Conservation (phyloP, 768 basidiomycete species). For the Dentipellis sp. region DNA sequence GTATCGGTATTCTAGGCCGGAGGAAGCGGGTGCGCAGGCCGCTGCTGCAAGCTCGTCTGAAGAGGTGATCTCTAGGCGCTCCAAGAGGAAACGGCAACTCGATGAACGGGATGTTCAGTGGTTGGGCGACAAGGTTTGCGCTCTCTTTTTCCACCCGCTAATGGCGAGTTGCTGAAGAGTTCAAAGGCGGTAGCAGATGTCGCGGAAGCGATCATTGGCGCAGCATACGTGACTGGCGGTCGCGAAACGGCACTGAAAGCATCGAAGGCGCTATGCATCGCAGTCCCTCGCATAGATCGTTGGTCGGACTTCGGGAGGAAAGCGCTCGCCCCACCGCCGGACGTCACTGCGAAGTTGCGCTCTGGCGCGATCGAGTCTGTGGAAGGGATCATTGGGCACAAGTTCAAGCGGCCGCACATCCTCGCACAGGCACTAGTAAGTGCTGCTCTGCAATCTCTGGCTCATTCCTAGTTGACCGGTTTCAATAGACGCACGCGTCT, state of each 20-base stretch:
- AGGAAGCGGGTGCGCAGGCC: too few relatives aligned
- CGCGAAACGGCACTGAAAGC: slow-evolving; percentile 54
- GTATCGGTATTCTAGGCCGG: too few relatives aligned
- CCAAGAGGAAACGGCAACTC: slow-evolving; percentile 30
- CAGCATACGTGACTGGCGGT: slow-evolving; percentile 70
- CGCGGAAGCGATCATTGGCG: slow-evolving; percentile 76
- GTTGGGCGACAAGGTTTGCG: slow-evolving; percentile 69
- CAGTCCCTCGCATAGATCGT: slow-evolving; percentile 49
- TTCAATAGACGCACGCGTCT: slow-evolving; percentile 56
- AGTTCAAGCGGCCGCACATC: slow-evolving; percentile 52
- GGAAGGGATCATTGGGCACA: slow-evolving; percentile 54
- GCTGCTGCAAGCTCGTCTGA: too few relatives aligned
- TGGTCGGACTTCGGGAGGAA: slow-evolving; percentile 68
- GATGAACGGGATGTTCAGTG: slow-evolving; percentile 39
- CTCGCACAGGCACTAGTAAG: slow-evolving; percentile 67
- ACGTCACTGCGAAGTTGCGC: slow-evolving; percentile 34
- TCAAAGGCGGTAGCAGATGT: slow-evolving; percentile 73
- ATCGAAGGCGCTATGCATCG: slow-evolving; percentile 55
- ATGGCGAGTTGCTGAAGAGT: neutral
- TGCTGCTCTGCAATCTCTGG: slow-evolving; percentile 3
- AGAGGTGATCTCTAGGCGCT: slow-evolving; percentile 13
- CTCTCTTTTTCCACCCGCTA: slow-evolving; percentile 1
- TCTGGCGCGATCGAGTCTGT: slow-evolving; percentile 44
- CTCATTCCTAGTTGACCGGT: neutral
- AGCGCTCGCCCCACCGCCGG: slow-evolving; percentile 31